These are phyloP conservation scores for Grosmannia serpens DNA, from an alignment of 2,329 filamentous ascomycete species.

Conservation along the genomic window DNA sequence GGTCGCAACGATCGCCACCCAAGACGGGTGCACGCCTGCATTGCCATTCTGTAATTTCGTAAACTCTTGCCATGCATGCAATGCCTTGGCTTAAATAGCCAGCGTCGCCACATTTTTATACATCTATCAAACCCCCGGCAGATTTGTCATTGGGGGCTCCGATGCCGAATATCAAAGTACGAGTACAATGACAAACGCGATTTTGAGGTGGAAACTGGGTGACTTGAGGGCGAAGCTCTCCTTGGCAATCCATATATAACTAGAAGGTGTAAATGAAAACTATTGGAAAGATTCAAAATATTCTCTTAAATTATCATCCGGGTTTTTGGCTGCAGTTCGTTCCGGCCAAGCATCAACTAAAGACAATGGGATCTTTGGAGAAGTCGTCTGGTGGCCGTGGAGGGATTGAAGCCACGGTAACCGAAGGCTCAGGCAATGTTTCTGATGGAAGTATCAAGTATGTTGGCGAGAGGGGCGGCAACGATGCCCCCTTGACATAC, in stretches of 20 bases:
- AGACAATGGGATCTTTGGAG: background rate
- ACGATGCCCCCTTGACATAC: conserved; percentile 12
- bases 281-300: background rate
- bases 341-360: background rate
- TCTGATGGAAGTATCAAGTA: conserved; percentile 6
- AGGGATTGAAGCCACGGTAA: background rate
- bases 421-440: background rate
- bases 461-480: conserved; percentile 12
- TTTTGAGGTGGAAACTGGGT: too few relatives aligned
- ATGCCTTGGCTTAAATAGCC: background rate
- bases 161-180: background rate
- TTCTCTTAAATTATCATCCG: too few relatives aligned
- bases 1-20: background rate
- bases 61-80: background rate
- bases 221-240: too few relatives aligned
- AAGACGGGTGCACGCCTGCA: background rate
- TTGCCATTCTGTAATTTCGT: background rate
- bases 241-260: background rate
- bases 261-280: background rate
- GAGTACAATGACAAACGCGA: background rate
- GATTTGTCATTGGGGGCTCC: too few relatives aligned
- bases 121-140: too few relatives aligned
- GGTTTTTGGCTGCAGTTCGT: background rate
- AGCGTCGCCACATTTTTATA: too few relatives aligned
- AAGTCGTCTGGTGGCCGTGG: background rate